phyloP scores from a whole-genome alignment of 352 stramenopile genomes.

The Phytophthora sp. region DNA sequence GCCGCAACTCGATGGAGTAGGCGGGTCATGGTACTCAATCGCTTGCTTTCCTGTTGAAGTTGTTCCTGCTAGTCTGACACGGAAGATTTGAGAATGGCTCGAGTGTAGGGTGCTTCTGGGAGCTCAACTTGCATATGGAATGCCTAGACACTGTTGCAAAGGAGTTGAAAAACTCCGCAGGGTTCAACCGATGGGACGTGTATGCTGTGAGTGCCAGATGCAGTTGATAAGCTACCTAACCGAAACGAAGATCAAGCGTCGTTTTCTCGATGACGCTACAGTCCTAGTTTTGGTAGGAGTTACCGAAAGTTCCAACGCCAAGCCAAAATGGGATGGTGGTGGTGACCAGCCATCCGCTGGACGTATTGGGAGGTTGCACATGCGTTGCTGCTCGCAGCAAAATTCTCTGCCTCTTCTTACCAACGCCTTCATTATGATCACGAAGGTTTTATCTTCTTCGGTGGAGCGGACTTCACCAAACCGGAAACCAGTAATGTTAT shows the following conservation, averaged over 20 bases:
- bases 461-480: slow-evolving; percentile 3
- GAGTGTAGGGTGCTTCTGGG: too few species aligned
- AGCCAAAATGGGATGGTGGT: slow-evolving; percentile 20
- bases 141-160: neutral
- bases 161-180: slow-evolving; percentile 21
- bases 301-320: slow-evolving; percentile 24
- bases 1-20: slow-evolving; percentile 19
- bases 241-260: slow-evolving; percentile 5
- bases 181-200: slow-evolving; percentile 26
- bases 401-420: slow-evolving; percentile 9
- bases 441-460: neutral
- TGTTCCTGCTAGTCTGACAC: slow-evolving; percentile 6
- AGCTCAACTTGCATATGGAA: neutral
- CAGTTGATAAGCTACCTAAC: slow-evolving; percentile 2
- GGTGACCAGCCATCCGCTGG: slow-evolving; percentile 13
- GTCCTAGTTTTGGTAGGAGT: slow-evolving; percentile 18
- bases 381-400: slow-evolving; percentile 2
- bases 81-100: slow-evolving; percentile 28
- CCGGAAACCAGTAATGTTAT: neutral
- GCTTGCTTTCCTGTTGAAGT: slow-evolving; percentile 6
- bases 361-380: slow-evolving; percentile 14
- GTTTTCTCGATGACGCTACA: slow-evolving; percentile 4
- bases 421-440: neutral
- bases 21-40: slow-evolving; percentile 20
- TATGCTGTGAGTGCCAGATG: neutral